Base-by-base conservation (phyloP, 345 rosid genomes). In the Rhizophora mangle region DNA sequence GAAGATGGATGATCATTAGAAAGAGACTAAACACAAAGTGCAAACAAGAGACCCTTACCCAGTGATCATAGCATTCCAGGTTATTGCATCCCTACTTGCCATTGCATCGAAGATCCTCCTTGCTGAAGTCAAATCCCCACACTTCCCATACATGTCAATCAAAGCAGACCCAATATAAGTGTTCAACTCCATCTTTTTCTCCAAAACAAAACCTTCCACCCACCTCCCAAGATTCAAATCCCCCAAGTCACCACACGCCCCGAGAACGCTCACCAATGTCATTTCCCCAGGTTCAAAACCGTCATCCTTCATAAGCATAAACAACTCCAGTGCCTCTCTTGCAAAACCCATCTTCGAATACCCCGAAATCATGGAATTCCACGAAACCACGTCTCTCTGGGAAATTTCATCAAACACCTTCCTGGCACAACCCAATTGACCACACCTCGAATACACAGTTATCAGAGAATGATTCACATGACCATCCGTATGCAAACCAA, bases 321-420 rank as follows among this genome's bases (percentile, higher is more conserved):
- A 86, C 82, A 93, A 73, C 67, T 67, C 81, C 72, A 91, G 79
- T 0, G 96, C 92, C 11, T 93, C 86, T 29, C 37, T 76, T 0
- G 88, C 82, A 56, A 74, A 67, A 10, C 98, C 97, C 86, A 79
- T 82, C 67, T 82, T 80, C 30, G 91, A 80, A 73, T 89, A 91
- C 76, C 92, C 97, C 0, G 97, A 86, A 64, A 93, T 89, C 96
- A 93, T 89, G 6, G 97, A 91, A 78, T 89, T 89, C 98, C 97
- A 93, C 1, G 97, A 87, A 62, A 93, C 96, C 72, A 79, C 64
- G 79, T 84, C 92, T 64, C 76, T 84, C 4, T 76, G 81, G 59
- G 46, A 58, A 78, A 88, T 89, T 86, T 83, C 92, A 64, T 89
- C 91, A 39, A 93, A 93, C 83, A 89, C 85, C 73, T 83, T 87